phyloP scores from a whole-genome alignment of 768 basidiomycete genomes.

The Psilocybe cyanescens region DNA sequence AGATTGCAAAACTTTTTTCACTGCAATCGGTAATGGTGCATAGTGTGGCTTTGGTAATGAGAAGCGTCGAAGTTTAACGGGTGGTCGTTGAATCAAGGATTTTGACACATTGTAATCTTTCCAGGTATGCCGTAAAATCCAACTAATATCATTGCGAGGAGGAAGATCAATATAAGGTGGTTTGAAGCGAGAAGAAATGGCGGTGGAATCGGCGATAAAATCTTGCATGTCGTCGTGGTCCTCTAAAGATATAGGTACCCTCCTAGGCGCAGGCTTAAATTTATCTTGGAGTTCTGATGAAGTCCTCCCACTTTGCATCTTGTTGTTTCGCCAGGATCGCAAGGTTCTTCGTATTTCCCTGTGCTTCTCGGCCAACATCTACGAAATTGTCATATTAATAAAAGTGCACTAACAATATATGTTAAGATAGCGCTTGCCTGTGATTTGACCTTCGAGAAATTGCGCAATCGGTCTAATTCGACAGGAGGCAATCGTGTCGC shows the following conservation, averaged over 20 bases:
- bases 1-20: slow-evolving; percentile 18
- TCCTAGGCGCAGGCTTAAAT: slow-evolving; percentile 13
- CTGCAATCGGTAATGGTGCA: slow-evolving; percentile 23
- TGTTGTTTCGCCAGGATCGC: not conserved
- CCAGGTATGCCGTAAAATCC: slow-evolving; percentile 16
- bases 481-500: slow-evolving; percentile 24
- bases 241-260: not conserved
- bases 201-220: not conserved
- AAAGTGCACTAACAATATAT: not conserved
- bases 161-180: slow-evolving; percentile 7
- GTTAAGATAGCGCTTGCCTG: slow-evolving; percentile 5
- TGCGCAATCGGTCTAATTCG: slow-evolving; percentile 30
- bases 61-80: not conserved
- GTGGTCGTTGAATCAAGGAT: slow-evolving; percentile 15
- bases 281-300: slow-evolving; percentile 4
- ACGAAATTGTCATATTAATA: not conserved
- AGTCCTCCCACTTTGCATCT: not conserved
- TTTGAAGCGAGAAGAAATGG: slow-evolving; percentile 8
- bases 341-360: slow-evolving; percentile 5
- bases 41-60: slow-evolving; percentile 25
- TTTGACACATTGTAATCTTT: slow-evolving; percentile 20
- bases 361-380: slow-evolving; percentile 8
- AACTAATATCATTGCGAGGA: slow-evolving; percentile 10
- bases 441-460: slow-evolving; percentile 9
- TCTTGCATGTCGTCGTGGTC: slow-evolving; percentile 14